These are phyloP conservation scores for Macrolepiota albuminosa DNA, from an alignment of 768 basidiomycete species.

Conservation along the genomic window DNA sequence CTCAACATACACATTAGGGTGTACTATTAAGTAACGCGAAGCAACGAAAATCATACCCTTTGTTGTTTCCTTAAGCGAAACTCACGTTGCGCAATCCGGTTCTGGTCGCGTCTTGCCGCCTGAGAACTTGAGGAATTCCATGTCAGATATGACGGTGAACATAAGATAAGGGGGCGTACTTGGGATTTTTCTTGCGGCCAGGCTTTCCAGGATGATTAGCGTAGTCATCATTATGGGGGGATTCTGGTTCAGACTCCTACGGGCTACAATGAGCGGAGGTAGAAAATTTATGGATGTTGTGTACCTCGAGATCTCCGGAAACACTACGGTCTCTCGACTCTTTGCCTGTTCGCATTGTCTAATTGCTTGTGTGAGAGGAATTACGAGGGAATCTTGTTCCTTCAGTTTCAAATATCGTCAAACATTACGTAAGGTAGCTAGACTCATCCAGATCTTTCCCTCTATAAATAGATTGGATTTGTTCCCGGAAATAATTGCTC, in stretches of 20 bases:
- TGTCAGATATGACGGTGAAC: constrained; percentile 1
- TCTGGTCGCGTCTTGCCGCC: constrained; percentile 84
- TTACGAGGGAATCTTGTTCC: constrained; percentile 29
- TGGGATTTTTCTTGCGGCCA: constrained; percentile 87
- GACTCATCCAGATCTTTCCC: too few species aligned
- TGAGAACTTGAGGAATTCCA: constrained; percentile 56
- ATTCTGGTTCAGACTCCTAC: constrained; percentile 69
- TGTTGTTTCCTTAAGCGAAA: constrained; percentile 92
- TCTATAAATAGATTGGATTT: too few species aligned
- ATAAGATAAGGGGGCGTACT: constrained; percentile 40
- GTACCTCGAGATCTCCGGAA: constrained; percentile 57
- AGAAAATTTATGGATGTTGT: constrained; percentile 5
- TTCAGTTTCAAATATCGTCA: constrained; percentile 10
- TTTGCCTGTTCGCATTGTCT: constrained; percentile 44
- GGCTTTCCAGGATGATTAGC: constrained; percentile 53
- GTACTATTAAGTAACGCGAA: not conserved
- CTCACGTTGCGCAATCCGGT: constrained; percentile 90
- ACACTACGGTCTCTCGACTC: constrained; percentile 57
- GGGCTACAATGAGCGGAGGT: not conserved
- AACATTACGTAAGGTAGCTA: constrained; percentile 10
- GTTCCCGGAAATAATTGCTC: too few species aligned
- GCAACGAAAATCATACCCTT: constrained; percentile 38
- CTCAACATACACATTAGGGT: constrained; percentile 2
- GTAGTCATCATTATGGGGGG: constrained; percentile 32
- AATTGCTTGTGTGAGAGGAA: constrained; percentile 39